Evolutionary conservation across 2,329 filamentous ascomycete genomes (phyloP), one percentile per base, ranked within the genome.

Genomic region (Fusarium guadeloupense): DNA sequence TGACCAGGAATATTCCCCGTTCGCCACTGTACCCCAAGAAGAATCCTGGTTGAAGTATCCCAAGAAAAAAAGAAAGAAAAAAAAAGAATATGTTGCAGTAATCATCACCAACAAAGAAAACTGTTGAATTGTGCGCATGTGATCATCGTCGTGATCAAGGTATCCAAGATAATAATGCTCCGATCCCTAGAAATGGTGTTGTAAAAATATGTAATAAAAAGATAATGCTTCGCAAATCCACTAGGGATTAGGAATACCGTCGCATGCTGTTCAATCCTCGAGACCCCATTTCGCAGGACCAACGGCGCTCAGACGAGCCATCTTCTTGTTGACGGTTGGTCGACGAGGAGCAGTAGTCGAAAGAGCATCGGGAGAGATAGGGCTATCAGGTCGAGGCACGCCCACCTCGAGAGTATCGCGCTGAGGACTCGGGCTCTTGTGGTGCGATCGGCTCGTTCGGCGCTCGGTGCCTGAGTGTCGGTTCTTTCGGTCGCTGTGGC

Each of bases 361-460:
- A 33, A 77, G 72, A 1, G 67, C 55, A 13, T 71, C 69, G 2
- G 75, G 73, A 1, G 76, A 77, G 44, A 78, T 74, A 25, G 75
- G 75, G 52, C 76, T 78, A 44, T 81, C 78, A 4, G 79, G 78
- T 19, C 78, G 72, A 6, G 78, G 75, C 6, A 78, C 45, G n/a
- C 69, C 68, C 9, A 66, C 56, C 16, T 66, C 71, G n/a, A 47
- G 40, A 16, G 28, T 52, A 19, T 66, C 48, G n/a, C 42, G n/a
- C 0, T 58, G 38, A 13, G 40, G 19, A 9, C 31, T 42, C 14
- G 46, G 47, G 30, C 49, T 53, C 21, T 42, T 50, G 14, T 48
- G 47, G 16, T 40, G 43, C 3, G 47, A 44, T 38, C 54, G 53
- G 59, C 57, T 64, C 17, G 48, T 21, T 40, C 38, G 60, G 13